Evolutionary conservation across 495 filamentous ascomycete genomes (phyloP), one percentile per base, ranked within the genome.

Genomic region (Tuber magnatum): DNA sequence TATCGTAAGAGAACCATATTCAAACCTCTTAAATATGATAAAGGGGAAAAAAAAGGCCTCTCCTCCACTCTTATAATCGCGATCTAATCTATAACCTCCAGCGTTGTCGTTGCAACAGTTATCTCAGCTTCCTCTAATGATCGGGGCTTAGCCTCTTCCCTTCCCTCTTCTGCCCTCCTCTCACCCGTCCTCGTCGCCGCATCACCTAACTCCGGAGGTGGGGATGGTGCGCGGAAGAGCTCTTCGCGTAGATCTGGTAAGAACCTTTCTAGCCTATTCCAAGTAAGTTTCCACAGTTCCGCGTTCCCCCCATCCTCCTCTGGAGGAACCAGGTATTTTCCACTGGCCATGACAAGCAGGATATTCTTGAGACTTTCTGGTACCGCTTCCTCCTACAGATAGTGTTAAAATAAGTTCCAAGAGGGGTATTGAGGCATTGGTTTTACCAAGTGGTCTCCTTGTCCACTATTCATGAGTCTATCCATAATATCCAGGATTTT

Each of bases 341-440:
- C 93, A 82, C 89, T 93, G 3, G 93, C 89, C 95, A 99, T 98
- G 78, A 99, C 94, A 22, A 98, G 87, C 22, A 99, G 86, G 72
- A 98, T 93, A 77, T 99, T 99, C 84, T 98, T 99, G 76, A 99
- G 85, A 79, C 91, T 93, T 83, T 99, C 96, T 7, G 94, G 93
- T 5, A 99, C 93, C 42, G 95, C 94, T 86, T 98, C 94, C 84
- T 97, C 93, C 91, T 94, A 78, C 73, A 80, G 42, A 12, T 32
- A 68, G 35, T 70, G 72, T 70, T 65, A 68, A 70, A 61, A 61
- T 42, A 28, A 68, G 28, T 48, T 70, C 22, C 5, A 71, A 74
- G 41, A 39, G 43, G 16, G 12, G 12, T 22, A 40, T 70, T 35
- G 22, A 32, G 6, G 24, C 7, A 32, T 24, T 39, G 38, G 40